These are phyloP conservation scores for Kockovaella imperatae DNA, from an alignment of 768 basidiomycete genomes.

Conservation along the genomic window DNA sequence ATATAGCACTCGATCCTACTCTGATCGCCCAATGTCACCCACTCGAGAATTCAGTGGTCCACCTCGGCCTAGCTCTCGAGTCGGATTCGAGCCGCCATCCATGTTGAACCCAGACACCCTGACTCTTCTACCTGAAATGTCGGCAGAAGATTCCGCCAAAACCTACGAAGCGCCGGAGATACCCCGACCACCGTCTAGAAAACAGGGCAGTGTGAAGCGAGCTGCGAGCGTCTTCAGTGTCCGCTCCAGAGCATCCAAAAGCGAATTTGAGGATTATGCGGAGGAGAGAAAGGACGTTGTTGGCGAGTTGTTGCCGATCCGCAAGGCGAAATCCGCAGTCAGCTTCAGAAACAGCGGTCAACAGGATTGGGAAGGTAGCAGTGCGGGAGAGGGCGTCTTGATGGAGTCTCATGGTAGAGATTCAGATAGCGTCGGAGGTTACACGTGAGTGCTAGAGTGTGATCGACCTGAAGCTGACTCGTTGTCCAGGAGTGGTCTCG, in stretches of 20 bases:
- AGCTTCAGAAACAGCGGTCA: conserved; percentile 19
- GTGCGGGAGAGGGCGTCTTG: conserved; percentile 35
- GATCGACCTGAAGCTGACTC: not conserved
- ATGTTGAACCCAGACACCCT: conserved; percentile 35
- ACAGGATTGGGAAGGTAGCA: conserved; percentile 29
- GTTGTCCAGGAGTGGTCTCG: conserved; percentile 44
- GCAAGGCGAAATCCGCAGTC: conserved; percentile 24
- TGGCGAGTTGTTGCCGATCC: conserved; percentile 7
- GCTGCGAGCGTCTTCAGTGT: conserved; percentile 15
- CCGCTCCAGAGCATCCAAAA: not conserved
- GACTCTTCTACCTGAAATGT: conserved; percentile 40
- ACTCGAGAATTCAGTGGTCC: too few species aligned
- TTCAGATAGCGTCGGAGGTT: conserved; percentile 25
- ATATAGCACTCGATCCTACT: too few species aligned
- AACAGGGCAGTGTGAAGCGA: conserved; percentile 7
- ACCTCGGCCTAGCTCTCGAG: not conserved
- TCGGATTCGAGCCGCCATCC: conserved; percentile 22
- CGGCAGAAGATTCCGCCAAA: conserved; percentile 18
- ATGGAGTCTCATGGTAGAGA: conserved; percentile 38
- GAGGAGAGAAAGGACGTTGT: conserved; percentile 11
- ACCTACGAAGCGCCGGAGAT: conserved; percentile 11
- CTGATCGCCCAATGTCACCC: conserved; percentile 22
- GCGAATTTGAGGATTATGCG: not conserved
- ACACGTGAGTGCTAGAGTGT: conserved; percentile 26
- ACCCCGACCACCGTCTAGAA: conserved; percentile 9